These are phyloP conservation scores for Porpolomopsis calyptriformis DNA, from an alignment of 768 basidiomycete genomes.

Conservation along the genomic window DNA sequence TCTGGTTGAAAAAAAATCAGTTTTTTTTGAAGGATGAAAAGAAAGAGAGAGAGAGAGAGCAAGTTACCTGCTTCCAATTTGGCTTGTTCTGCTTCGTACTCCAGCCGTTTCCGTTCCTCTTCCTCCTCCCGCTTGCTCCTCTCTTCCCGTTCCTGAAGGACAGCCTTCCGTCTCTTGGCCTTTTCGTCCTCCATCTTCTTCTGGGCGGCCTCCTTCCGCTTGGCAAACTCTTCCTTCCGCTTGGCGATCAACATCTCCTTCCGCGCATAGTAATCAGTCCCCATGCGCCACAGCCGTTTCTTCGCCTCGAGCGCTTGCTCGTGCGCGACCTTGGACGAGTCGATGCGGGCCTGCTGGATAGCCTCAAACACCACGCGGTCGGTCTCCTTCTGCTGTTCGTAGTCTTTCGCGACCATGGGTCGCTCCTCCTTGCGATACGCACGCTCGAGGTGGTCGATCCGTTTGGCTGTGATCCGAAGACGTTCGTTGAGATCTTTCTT, in stretches of 20 bases:
- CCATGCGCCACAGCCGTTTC: constrained; percentile 59
- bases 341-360: constrained; percentile 46
- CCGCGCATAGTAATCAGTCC: constrained; percentile 52
- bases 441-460: constrained; percentile 91
- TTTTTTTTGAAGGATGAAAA: background rate
- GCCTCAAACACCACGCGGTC: constrained; percentile 64
- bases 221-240: constrained; percentile 55
- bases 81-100: constrained; percentile 46
- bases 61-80: constrained; percentile 42
- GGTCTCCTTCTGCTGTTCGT: constrained; percentile 69
- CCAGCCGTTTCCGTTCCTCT: constrained; percentile 25
- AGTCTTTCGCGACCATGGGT: constrained; percentile 77
- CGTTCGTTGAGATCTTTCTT: constrained; percentile 79
- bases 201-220: constrained; percentile 43
- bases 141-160: constrained; percentile 52
- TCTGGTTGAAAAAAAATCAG: constrained; percentile 23
- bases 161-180: constrained; percentile 47
- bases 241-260: constrained; percentile 44
- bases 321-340: constrained; percentile 47
- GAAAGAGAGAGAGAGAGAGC: background rate
- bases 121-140: constrained; percentile 35
- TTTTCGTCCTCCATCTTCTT: constrained; percentile 80
- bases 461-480: constrained; percentile 74
- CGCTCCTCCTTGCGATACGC: constrained; percentile 90
- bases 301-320: constrained; percentile 64